Evolutionary conservation across 345 rosid species (phyloP), one percentile per base, ranked within the genome.

Genomic region (Iberis pinnata): DNA sequence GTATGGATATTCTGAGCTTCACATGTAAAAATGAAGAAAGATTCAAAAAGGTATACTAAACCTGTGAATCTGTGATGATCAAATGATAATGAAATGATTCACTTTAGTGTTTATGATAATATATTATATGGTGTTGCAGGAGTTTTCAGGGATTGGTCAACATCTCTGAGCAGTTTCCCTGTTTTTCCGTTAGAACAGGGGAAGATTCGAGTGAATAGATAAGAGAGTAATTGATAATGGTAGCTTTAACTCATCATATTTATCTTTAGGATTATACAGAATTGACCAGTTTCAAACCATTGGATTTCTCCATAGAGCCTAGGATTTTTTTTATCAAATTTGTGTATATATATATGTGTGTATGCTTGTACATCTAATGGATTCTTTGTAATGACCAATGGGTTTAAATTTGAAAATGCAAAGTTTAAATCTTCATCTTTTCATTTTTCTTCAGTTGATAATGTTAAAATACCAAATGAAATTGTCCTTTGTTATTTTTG

Each of bases 1-100:
- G 9, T 82, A 73, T 55, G 82, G 80, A 58, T 85, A 74, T 50
- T 49, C 68, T 5, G 78, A 71, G 49, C 70, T 77, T 42, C 71
- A 64, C 68, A 78, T 56, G 40, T 81, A 65, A 46, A 80, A 69
- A 88, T 42, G 41, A 35, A 40, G 22, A 31, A 12, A 59, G 31
- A 53, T 18, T 46, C 35, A 17, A 7, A n/a, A n/a, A 22, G 60
- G 45, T 17, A 32, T 48, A 45, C 27, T 43, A 15, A 18, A 45
- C 41, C n/a, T 53, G 1, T 14, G 14, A 33, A 38, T 26, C 8
- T 13, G 3, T 35, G 16, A 22, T 51, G 37, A 42, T 51, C 18
- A 29, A 5, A 19, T 40, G 31, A 32, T 47, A 12, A 16, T 22
- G 19, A 25, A 6, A 37, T 32, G 8, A 14, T 31, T 16, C 11